Base-by-base conservation (phyloP, 225 moss, liverwort and hornwort species). In the Takakia lepidozioides region DNA sequence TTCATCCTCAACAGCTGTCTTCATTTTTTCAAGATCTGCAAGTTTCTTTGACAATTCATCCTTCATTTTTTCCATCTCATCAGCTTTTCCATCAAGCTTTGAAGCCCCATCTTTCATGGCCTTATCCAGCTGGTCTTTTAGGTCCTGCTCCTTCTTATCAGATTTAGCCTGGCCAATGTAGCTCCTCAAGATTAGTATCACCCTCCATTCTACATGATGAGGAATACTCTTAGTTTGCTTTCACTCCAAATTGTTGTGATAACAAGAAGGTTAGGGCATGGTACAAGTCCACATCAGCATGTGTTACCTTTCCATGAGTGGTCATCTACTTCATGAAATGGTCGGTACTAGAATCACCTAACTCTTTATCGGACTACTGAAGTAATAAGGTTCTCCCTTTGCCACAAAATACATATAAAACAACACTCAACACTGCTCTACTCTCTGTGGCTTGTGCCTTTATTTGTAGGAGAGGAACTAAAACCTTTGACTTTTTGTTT, bases 401-500 rank as follows among this genome's bases (percentile, higher is more conserved):
- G 17, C 13, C 25, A 25, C 13, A 40, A 48, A 8, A 59, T 60
- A 71, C 52, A 71, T 51, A 54, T 60, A 71, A 48, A 51, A 34
- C 55, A 47, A 43, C 43, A 4, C 15, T 20, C 61, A 71, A 57
- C 56, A 57, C 52, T 65, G 52, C 56, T 56, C 25, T n/a, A 49
- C 61, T 61, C 49, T 24, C 14, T 61, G 7, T 43, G 38, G 64
- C 21, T 61, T 66, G 23, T 55, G 38, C 48, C 61, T 26, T 65
- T 72, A 49, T n/a, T n/a, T n/a, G n/a, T n/a, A n/a, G n/a, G n/a
- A n/a, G n/a, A n/a, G n/a, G n/a, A n/a, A 32, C 7, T 32, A 32
- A 32, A 32, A 72, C 79, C 70, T 74, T 62, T 44, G 49, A n/a
- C 32, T 73, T 73, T 55, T 29, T 51, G 24, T 49, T 49, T 20